Evolutionary conservation across 768 basidiomycete species (phyloP).

Genomic region (Phlebiopsis gigantea): DNA sequence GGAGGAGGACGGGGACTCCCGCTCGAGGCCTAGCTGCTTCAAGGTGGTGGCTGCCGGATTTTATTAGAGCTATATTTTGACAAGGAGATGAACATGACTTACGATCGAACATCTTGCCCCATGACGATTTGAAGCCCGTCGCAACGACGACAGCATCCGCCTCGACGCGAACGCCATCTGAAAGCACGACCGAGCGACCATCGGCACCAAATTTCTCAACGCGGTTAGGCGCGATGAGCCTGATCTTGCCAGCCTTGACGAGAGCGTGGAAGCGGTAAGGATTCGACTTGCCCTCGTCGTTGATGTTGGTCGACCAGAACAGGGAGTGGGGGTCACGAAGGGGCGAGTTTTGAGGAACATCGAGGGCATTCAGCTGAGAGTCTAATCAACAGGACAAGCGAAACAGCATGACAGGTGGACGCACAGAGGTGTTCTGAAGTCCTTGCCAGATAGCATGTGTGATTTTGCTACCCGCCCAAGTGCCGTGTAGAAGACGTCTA

Average conservation of each 20-base stretch:
- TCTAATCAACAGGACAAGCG: background rate
- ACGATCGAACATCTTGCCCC: constrained; percentile 40
- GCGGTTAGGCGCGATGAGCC: constrained; percentile 40
- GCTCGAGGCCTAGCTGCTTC: constrained; percentile 44
- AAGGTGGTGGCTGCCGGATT: constrained; percentile 37
- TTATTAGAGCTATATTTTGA: no score
- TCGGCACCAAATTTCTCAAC: constrained; percentile 32
- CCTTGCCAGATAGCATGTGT: constrained; percentile 43
- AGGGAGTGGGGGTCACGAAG: constrained; percentile 36
- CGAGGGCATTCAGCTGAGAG: constrained; percentile 26
- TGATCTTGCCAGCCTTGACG: constrained; percentile 43
- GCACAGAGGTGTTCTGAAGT: constrained; percentile 21
- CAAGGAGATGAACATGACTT: constrained; percentile 2
- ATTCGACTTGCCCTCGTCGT: constrained; percentile 48
- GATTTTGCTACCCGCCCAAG: constrained; percentile 48
- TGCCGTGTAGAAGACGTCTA: constrained; percentile 57
- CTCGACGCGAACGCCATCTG: constrained; percentile 34
- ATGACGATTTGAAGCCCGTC: constrained; percentile 59
- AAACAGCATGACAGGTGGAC: background rate
- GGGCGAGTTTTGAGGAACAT: constrained; percentile 44
- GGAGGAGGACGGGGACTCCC: constrained; percentile 27
- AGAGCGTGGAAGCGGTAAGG: constrained; percentile 46
- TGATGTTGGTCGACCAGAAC: constrained; percentile 39
- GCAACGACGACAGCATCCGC: constrained; percentile 49
- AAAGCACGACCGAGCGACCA: constrained; percentile 35